These are phyloP conservation scores for Sorghum bicolor DNA, from an alignment of 176 grass and related monocot species.

Conservation along the genomic window Sorghum_bicolor_NCBIv3 NC_012872.2:53339001-53339500, in stretches of 20 bases:
- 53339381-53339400: neutral
- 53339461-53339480: no score
- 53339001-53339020: conserved; percentile 60
- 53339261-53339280: neutral
- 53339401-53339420: no score
- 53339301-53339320: neutral
- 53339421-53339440: neutral
- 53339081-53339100: conserved; percentile 85
- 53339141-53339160: conserved; percentile 61
- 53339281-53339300: neutral
- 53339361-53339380: neutral
- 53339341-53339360: neutral
- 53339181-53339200: conserved; percentile 39
- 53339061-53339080: conserved; percentile 65
- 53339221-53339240: neutral
- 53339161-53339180: conserved; percentile 76
- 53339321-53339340: neutral
- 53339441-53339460: neutral
- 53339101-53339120: conserved; percentile 69
- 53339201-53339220: neutral
- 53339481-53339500: no score
- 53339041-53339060: conserved; percentile 59
- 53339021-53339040: conserved; percentile 68
- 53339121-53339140: conserved; percentile 77
- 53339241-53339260: neutral